Percentiles rank a stretch among this genome's conserved stretches.
Evolutionary conservation across 179 eudicot genomes (phyloP).

Genomic region (Spergularia azorica): DNA sequence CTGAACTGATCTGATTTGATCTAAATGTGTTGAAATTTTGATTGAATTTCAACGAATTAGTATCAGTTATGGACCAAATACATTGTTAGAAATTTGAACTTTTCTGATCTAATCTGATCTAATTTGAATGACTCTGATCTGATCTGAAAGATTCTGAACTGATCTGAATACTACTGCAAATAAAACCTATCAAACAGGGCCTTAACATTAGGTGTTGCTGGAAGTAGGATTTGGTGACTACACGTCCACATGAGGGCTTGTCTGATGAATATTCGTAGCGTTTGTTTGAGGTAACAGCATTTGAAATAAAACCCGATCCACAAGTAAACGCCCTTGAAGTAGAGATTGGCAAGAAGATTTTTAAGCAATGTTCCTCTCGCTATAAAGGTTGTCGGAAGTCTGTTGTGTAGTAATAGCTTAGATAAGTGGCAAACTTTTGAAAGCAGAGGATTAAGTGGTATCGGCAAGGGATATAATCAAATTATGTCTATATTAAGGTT

Average conservation of each 20-base stretch:
- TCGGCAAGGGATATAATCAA: neutral
- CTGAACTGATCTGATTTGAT: too few relatives aligned
- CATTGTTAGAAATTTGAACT: too few relatives aligned
- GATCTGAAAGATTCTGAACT: too few relatives aligned
- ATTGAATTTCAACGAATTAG: too few relatives aligned
- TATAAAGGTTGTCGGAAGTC: constrained; percentile 1
- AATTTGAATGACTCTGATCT: too few relatives aligned
- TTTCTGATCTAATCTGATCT: too few relatives aligned
- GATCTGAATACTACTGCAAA: too few relatives aligned
- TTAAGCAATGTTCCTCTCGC: constrained; percentile 7
- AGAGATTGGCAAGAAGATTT: neutral
- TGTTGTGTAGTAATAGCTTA: neutral
- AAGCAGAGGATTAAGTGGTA: neutral
- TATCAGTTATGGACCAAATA: too few relatives aligned
- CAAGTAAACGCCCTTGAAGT: neutral
- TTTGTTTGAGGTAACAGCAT: too few relatives aligned
- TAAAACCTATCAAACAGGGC: too few relatives aligned
- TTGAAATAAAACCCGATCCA: neutral
- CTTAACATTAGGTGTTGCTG: neutral
- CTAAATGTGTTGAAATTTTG: too few relatives aligned
- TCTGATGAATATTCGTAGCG: constrained; percentile 1
- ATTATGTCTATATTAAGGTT: too few relatives aligned
- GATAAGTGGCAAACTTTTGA: neutral
- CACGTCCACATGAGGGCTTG: neutral
- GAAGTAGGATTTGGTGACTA: constrained; percentile 2